Evolutionary conservation across 352 stramenopile genomes (phyloP).

Genomic region (Globisporangium spinosum): DNA sequence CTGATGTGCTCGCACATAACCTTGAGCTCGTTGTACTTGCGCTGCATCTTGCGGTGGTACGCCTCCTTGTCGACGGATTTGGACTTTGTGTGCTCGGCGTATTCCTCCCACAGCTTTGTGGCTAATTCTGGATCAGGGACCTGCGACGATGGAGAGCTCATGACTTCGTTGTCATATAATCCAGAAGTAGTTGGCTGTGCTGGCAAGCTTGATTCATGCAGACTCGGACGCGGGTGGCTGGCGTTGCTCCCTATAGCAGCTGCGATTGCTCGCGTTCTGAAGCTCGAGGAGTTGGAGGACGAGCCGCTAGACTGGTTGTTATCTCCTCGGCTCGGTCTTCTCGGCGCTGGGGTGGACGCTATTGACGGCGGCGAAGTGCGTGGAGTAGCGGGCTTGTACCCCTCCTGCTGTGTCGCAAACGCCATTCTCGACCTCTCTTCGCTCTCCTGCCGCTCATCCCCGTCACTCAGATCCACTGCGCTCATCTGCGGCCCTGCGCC

Average conservation of each 20-base stretch:
- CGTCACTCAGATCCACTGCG: background rate
- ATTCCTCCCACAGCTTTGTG: slow-evolving; percentile 64
- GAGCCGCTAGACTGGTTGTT: slow-evolving; percentile 22
- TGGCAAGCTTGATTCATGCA: background rate
- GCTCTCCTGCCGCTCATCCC: slow-evolving; percentile 17
- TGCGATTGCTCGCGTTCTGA: slow-evolving; percentile 26
- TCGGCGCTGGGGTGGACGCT: slow-evolving; percentile 22
- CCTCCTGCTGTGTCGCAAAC: background rate
- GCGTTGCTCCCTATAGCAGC: slow-evolving; percentile 8
- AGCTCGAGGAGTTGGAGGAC: slow-evolving; percentile 19
- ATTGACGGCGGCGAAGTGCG: slow-evolving; percentile 20
- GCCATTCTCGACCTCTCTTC: background rate
- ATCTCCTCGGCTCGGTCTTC: slow-evolving; percentile 19
- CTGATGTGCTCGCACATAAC: slow-evolving; percentile 45
- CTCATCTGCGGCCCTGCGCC: background rate
- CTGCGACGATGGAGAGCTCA: background rate
- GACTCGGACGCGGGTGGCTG: background rate
- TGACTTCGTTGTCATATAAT: background rate
- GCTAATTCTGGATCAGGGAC: slow-evolving; percentile 38
- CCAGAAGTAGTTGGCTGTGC: background rate
- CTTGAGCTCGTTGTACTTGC: slow-evolving; percentile 60
- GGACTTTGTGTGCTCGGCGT: slow-evolving; percentile 40
- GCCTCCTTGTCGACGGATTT: slow-evolving; percentile 41
- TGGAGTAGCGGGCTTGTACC: background rate
- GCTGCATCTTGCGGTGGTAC: slow-evolving; percentile 76